Conservation (phyloP, 2,329 filamentous ascomycete species). For the Penicillium sp. region DNA sequence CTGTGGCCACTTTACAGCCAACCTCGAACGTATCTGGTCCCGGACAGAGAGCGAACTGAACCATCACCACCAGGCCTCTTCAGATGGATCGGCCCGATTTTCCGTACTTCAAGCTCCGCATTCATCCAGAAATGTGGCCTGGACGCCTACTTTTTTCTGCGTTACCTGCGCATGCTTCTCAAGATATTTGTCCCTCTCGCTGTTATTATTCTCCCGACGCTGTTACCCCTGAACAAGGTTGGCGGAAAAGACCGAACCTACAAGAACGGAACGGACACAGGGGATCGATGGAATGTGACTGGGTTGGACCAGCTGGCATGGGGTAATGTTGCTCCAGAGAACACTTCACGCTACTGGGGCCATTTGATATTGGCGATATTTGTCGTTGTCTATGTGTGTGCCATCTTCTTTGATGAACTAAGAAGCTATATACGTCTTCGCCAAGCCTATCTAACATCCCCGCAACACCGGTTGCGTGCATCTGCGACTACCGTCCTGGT, state of each 20-base stretch:
- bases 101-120: conserved; percentile 74
- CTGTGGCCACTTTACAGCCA: conserved; percentile 57
- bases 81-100: conserved; percentile 62
- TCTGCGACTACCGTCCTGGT: conserved; percentile 96
- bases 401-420: conserved; percentile 84
- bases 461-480: conserved; percentile 88
- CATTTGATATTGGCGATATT: conserved; percentile 80
- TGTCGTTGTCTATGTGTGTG: conserved; percentile 83
- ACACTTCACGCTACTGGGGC: conserved; percentile 77
- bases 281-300: conserved; percentile 55
- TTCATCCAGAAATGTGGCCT: conserved; percentile 95
- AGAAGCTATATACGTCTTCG: conserved; percentile 88
- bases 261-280: conserved; percentile 41
- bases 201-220: conserved; percentile 76
- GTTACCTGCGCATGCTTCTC: conserved; percentile 83
- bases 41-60: conserved; percentile 81
- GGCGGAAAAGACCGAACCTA: conserved; percentile 69
- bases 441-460: conserved; percentile 92
- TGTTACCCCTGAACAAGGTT: conserved; percentile 82
- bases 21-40: conserved; percentile 83
- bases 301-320: conserved; percentile 85
- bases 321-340: conserved; percentile 74
- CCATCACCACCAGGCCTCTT: conserved; percentile 66
- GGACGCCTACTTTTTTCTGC: conserved; percentile 96
- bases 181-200: conserved; percentile 90